Evolutionary conservation across 176 grass and related monocot species (phyloP).

Genomic region (Cenchrus purpureus): DNA sequence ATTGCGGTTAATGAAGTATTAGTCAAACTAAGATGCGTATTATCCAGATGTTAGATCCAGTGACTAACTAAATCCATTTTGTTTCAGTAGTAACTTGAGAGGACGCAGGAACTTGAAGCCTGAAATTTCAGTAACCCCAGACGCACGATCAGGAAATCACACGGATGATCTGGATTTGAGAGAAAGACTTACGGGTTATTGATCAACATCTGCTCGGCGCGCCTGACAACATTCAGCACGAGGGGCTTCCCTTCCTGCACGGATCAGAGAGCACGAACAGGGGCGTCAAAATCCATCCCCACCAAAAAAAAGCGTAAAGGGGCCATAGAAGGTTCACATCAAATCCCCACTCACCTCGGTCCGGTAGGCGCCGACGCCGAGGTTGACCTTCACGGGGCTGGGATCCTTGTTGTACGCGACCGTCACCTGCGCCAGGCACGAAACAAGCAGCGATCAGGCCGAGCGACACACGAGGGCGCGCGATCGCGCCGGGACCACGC

Average conservation of each 20-base stretch:
- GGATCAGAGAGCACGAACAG: slow-evolving; percentile 15
- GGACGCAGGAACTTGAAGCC: background rate
- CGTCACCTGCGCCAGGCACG: slow-evolving; percentile 61
- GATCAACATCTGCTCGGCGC: slow-evolving; percentile 71
- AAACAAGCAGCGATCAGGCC: slow-evolving; percentile 23
- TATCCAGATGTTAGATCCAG: slow-evolving; percentile 44
- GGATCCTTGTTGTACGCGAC: slow-evolving; percentile 99
- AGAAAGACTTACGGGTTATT: slow-evolving; percentile 69
- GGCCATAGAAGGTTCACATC: background rate
- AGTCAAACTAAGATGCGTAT: background rate
- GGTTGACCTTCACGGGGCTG: slow-evolving; percentile 87
- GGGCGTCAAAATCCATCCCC: slow-evolving; percentile 27
- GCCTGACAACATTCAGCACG: slow-evolving; percentile 88
- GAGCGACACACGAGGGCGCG: background rate
- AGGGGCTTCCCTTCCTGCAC: slow-evolving; percentile 97
- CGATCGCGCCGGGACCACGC: background rate
- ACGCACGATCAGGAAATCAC: background rate
- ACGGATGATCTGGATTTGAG: slow-evolving; percentile 10
- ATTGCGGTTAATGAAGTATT: background rate
- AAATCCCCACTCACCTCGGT: slow-evolving; percentile 71
- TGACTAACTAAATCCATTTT: background rate
- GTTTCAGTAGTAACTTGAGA: background rate
- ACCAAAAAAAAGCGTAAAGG: background rate
- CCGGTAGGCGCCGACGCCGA: slow-evolving; percentile 95
- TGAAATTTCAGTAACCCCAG: background rate